Base-by-base conservation (phyloP, 306 rosid genomes). In the Rosa persica region DNA sequence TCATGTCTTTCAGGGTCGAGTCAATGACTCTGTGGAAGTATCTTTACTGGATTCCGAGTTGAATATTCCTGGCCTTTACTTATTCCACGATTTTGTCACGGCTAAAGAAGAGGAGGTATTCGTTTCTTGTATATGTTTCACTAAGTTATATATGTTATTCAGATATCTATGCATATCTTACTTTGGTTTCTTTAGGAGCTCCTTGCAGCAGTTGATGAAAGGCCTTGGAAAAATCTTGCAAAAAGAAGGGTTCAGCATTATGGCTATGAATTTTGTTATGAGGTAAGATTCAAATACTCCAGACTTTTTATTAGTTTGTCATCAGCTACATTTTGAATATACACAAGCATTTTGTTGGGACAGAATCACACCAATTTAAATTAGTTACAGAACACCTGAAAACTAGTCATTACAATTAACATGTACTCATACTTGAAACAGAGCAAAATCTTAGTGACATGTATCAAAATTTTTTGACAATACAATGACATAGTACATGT, bases 221-320 rank as follows among this genome's bases (percentile, higher is more conserved):
- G 84, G 60, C 92, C 93, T 57, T 94, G 96, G 98, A 87, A 85
- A 27, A 70, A 81, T 83, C 95, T 90, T 65, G 73, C 97, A 8
- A 92, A 92, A 87, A 87, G 98, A 79, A 92, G 95, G 85, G 97
- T 94, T 89, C 98, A 94, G 81, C 98, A 90, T 81, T 92, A 94
- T 80, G 97, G 97, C 68, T 94, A 86, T 81, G 97, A 92, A 76
- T 94, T 94, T 80, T 81, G 91, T 82, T 94, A 94, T 76, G 92
- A 88, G 81, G 97, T 94, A 81, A 80, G 90, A 74, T 70, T 66
- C 74, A 43, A 36, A 40, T 12, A 22, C 65, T 55, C 6, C 19
- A 36, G 7, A 75, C 5, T 49, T 27, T 8, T 75, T 67, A 46
- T 7, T 2, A n/a, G 10, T 17, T 4, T 0, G 23, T 42, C 5